phyloP scores from a whole-genome alignment of 2,329 filamentous ascomycete genomes.

The Orbilia ellipsospora region DNA sequence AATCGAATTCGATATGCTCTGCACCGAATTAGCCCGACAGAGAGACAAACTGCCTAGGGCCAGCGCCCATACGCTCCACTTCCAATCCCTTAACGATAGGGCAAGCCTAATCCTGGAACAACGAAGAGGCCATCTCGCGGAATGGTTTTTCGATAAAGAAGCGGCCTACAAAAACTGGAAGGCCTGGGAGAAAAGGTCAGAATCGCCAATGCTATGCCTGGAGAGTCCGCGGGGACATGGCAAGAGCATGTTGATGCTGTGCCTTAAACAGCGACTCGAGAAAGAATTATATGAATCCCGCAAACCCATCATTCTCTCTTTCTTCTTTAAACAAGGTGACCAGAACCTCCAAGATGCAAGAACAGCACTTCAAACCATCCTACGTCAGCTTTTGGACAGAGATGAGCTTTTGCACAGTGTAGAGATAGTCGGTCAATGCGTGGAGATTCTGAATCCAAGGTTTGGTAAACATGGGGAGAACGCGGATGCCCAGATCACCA shows the following conservation, averaged over 20 bases:
- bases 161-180: conserved; percentile 22
- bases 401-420: conserved; percentile 1
- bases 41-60: conserved; percentile 4
- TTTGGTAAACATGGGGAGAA: conserved; percentile 9
- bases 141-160: conserved; percentile 22
- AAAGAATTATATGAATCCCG: background rate
- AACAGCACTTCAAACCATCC: conserved; percentile 16
- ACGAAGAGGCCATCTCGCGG: conserved; percentile 3
- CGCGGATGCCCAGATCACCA: background rate
- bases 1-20: conserved; percentile 14
- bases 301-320: conserved; percentile 10
- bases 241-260: conserved; percentile 30
- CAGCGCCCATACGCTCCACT: conserved; percentile 22
- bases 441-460: conserved; percentile 23
- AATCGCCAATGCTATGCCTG: conserved; percentile 13
- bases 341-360: conserved; percentile 33
- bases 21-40: conserved; percentile 14
- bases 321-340: conserved; percentile 44
- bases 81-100: conserved; percentile 17
- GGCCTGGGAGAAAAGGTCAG: background rate
- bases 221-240: conserved; percentile 27
- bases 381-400: conserved; percentile 19
- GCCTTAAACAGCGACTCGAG: conserved; percentile 10
- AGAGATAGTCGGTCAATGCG: background rate
- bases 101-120: conserved; percentile 21